Base-by-base conservation (phyloP, 805 yeast genomes). In the Candida sanyiensis region DNA sequence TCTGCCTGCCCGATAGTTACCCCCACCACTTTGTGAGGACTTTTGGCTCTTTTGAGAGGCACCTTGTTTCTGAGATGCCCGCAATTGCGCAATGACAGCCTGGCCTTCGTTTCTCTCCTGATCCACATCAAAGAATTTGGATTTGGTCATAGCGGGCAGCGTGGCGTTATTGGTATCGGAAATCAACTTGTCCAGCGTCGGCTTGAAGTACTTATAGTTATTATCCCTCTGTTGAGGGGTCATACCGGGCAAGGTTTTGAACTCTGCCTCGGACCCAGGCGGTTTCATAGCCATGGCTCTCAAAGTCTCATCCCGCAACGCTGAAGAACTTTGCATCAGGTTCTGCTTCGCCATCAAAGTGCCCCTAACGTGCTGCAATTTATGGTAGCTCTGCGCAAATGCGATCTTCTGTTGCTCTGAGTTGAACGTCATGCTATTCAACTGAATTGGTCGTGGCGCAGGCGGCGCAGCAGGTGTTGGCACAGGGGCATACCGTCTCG, bases 261-360 rank as follows among this genome's bases (percentile, higher is more conserved):
- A 81, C 28, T 68, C 80, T 13, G 50, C 54, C 32, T 68, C 67
- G 12, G 67, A 69, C 3, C 66, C 63, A 2, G 88, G 87, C 23
- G 80, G 61, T 35, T 59, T 63, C 15, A 55, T 46, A 0, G 84
- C 76, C 77, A 80, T 70, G 31, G 75, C 78, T 43, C 67, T 66
- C 41, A 80, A 52, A 0, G 76, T 57, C 2, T 56, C 58, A 39
- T 64, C 65, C 0, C 66, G 52, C 8, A 66, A 62, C 36, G 67
- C 59, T 1, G 63, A 48, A 0, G 61, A 55, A 16, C 67, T 63
- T 13, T 47, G 45, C 33, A 55, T 47, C 24, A 62, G 63, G 15
- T 64, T 64, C 26, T 69, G 43, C 25, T 63, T 64, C 1, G 64
- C 63, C 59, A 71, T 66, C n/a, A 65, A 55, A 24, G 63, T 59